Evolutionary conservation across 495 filamentous ascomycete species (phyloP).

Genomic region (Aspergillus funiculosus): DNA sequence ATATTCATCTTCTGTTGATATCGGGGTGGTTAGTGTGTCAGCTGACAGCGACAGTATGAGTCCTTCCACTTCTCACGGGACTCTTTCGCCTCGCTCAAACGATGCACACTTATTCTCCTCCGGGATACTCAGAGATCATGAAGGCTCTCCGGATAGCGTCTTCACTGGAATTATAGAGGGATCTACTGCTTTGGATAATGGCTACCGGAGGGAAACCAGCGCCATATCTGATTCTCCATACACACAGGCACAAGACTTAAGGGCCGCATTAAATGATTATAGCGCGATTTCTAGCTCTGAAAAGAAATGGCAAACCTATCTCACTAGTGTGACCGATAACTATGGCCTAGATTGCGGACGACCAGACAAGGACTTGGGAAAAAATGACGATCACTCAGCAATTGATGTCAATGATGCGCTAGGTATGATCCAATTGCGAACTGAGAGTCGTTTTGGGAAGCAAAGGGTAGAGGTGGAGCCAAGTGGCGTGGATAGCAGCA

Average conservation of each 20-base stretch:
- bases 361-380: conserved; percentile 60
- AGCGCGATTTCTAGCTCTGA: conserved; percentile 22
- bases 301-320: conserved; percentile 38
- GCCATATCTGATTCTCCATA: not conserved
- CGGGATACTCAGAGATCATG: not conserved
- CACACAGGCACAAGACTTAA: not conserved
- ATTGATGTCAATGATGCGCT: conserved; percentile 42
- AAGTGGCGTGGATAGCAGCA: not conserved
- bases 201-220: not conserved
- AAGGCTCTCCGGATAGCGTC: conserved; percentile 8
- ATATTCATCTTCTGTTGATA: conserved; percentile 21
- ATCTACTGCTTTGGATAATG: conserved; percentile 1
- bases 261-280: conserved; percentile 3
- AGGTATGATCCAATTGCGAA: conserved; percentile 23
- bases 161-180: conserved; percentile 12
- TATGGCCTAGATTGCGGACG: conserved; percentile 67
- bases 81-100: conserved; percentile 9
- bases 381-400: conserved; percentile 61
- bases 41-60: conserved; percentile 3
- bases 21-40: not conserved
- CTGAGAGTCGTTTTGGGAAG: conserved; percentile 4
- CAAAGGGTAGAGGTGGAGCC: conserved; percentile 3
- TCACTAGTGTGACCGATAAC: conserved; percentile 38
- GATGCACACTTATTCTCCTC: conserved; percentile 7
- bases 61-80: conserved; percentile 12